phyloP scores from a whole-genome alignment of 805 yeast species.

The Candida maesae region DNA sequence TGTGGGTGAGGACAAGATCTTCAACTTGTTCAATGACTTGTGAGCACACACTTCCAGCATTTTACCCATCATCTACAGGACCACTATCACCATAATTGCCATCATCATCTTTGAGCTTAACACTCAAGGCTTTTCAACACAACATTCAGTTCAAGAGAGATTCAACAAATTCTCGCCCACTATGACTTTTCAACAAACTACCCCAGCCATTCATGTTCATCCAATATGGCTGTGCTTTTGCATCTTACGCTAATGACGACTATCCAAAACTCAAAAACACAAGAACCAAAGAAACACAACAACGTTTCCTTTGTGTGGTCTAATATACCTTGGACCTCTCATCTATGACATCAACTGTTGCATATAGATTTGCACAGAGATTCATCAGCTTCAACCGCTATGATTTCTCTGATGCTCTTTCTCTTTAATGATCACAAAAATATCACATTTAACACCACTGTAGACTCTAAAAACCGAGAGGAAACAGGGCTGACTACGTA shows the following conservation, averaged over 20 bases:
- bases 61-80: too few relatives aligned
- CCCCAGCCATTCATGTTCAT: not conserved
- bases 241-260: conserved; percentile 5
- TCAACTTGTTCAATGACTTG: conserved; percentile 42
- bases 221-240: conserved; percentile 1
- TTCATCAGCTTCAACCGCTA: conserved; percentile 13
- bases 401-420: not conserved
- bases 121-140: conserved; percentile 5
- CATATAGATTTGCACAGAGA: conserved; percentile 5
- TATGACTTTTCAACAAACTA: conserved; percentile 2
- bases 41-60: conserved; percentile 3
- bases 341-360: conserved; percentile 16
- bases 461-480: too few relatives aligned
- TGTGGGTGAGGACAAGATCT: conserved; percentile 54
- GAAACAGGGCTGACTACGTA: too few relatives aligned
- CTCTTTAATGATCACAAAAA: conserved; percentile 3
- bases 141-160: conserved; percentile 7
- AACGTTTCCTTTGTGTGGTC: conserved; percentile 1
- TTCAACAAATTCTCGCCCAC: conserved; percentile 8
- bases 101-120: not conserved
- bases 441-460: too few relatives aligned
- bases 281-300: not conserved
- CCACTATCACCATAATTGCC: too few relatives aligned
- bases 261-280: not conserved
- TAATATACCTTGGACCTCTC: not conserved